These are phyloP conservation scores for Oryza glaberrima DNA, from an alignment of 176 grass and related monocot species.

Conservation along the genomic window DNA sequence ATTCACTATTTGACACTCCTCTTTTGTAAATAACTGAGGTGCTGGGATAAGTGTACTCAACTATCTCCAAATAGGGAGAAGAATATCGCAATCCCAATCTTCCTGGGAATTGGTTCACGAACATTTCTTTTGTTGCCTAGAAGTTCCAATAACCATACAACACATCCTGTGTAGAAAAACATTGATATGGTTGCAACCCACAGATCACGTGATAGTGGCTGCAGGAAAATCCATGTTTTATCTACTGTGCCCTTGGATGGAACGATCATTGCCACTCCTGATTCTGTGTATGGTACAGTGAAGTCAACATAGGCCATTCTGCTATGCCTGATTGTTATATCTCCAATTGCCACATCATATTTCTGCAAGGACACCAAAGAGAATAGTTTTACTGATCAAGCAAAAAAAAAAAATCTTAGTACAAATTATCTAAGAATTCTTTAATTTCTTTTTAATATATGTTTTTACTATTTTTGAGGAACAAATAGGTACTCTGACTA, in stretches of 20 bases:
- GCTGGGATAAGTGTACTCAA: slow-evolving; percentile 23
- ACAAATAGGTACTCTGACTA: no score
- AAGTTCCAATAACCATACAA: slow-evolving; percentile 48
- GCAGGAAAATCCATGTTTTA: slow-evolving; percentile 46
- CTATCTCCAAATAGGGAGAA: slow-evolving; percentile 37
- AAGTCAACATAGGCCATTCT: slow-evolving; percentile 56
- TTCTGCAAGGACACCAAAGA: slow-evolving; percentile 14
- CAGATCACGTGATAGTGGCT: slow-evolving; percentile 37
- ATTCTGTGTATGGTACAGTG: slow-evolving; percentile 54
- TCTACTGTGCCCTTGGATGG: slow-evolving; percentile 16
- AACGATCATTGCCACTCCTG: slow-evolving; percentile 61
- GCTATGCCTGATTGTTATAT: slow-evolving; percentile 50
- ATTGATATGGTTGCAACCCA: slow-evolving; percentile 47
- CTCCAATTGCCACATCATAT: slow-evolving; percentile 45
- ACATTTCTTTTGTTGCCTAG: neutral
- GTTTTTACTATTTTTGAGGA: no score
- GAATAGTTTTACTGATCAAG: no score
- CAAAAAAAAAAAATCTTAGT: no score
- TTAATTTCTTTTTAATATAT: no score
- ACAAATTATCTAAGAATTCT: no score
- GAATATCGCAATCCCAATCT: slow-evolving; percentile 22
- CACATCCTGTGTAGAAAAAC: slow-evolving; percentile 52
- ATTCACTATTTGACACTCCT: neutral
- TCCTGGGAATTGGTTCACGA: neutral
- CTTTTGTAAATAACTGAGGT: neutral